Evolutionary conservation across 129 eudicot genomes (phyloP).

Genomic region (Flaveria trinervia): DNA sequence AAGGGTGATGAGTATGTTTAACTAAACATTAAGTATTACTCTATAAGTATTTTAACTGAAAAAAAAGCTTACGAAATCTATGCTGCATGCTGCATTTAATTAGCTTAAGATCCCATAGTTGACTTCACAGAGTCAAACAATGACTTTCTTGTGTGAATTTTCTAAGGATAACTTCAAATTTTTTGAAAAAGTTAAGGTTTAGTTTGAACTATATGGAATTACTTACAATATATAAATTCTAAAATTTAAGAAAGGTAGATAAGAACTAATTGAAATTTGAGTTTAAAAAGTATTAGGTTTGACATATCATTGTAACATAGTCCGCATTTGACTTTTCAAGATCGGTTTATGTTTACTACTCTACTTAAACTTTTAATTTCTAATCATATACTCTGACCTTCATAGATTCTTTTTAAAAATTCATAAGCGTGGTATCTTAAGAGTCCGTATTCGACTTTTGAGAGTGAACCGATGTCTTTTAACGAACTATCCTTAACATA

Average conservation of each 20-base stretch:
- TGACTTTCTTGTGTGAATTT: not conserved
- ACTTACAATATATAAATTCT: not conserved
- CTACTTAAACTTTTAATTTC: no score
- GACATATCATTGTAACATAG: no score
- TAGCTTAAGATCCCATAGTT: slow-evolving; percentile 7
- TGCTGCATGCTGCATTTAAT: slow-evolving; percentile 13
- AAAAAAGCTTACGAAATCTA: not conserved
- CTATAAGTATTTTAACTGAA: not conserved
- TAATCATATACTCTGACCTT: no score
- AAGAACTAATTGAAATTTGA: no score
- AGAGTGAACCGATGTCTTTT: no score
- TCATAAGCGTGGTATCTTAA: no score
- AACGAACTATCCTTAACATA: no score
- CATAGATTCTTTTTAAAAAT: no score
- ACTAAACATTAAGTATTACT: not conserved
- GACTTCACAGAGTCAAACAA: slow-evolving; percentile 10
- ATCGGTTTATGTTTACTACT: no score
- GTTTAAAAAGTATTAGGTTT: no score
- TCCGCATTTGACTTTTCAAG: no score
- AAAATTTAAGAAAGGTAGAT: not conserved
- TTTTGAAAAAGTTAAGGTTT: not conserved
- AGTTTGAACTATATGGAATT: not conserved
- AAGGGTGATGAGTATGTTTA: not conserved
- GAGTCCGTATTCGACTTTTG: no score
- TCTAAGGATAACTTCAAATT: not conserved